phyloP scores from a whole-genome alignment of 108 stramenopile species.

The Pseudonitzschia delicatissima region DNA sequence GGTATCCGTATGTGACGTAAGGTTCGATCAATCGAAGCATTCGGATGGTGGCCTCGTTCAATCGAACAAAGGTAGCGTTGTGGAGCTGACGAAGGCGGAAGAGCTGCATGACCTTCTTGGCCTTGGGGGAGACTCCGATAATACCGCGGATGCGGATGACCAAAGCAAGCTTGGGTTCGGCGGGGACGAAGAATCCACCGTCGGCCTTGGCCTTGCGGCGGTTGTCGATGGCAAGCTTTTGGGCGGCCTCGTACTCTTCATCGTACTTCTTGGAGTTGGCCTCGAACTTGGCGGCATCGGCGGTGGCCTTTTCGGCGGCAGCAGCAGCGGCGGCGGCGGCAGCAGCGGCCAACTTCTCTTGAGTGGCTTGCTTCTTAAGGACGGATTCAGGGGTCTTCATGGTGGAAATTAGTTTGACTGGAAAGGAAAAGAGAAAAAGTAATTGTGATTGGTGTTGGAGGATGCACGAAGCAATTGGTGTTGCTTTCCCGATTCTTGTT shows the following conservation, averaged over 20 bases:
- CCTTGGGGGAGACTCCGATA: slow-evolving; percentile 99
- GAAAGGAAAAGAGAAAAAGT: too few relatives aligned
- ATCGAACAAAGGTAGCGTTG: slow-evolving; percentile 98
- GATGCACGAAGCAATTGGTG: too few relatives aligned
- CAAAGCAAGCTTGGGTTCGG: slow-evolving; percentile 94
- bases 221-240: slow-evolving; percentile 86
- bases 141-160: slow-evolving; percentile 99
- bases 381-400: slow-evolving; percentile 96
- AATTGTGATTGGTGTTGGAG: too few relatives aligned
- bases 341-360: slow-evolving; percentile 82
- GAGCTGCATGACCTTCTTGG: slow-evolving; percentile 99
- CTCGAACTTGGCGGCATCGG: slow-evolving; percentile 77
- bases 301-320: slow-evolving; percentile 74
- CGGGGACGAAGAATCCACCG: slow-evolving; percentile 96
- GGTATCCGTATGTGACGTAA: slow-evolving; percentile 98
- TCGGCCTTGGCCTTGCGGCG: slow-evolving; percentile 95
- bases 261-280: slow-evolving; percentile 93
- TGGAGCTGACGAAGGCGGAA: slow-evolving; percentile 99
- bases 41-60: slow-evolving; percentile 98
- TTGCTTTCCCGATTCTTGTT: too few relatives aligned
- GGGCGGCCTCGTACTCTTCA: slow-evolving; percentile 87
- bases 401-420: too few relatives aligned
- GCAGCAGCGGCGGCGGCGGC: slow-evolving; percentile 69
- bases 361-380: slow-evolving; percentile 96
- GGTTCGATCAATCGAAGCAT: slow-evolving; percentile 99